Evolutionary conservation across 2,329 filamentous ascomycete species (phyloP), one percentile per base, ranked within the genome.

Genomic region (Ophiosphaerella narmari): DNA sequence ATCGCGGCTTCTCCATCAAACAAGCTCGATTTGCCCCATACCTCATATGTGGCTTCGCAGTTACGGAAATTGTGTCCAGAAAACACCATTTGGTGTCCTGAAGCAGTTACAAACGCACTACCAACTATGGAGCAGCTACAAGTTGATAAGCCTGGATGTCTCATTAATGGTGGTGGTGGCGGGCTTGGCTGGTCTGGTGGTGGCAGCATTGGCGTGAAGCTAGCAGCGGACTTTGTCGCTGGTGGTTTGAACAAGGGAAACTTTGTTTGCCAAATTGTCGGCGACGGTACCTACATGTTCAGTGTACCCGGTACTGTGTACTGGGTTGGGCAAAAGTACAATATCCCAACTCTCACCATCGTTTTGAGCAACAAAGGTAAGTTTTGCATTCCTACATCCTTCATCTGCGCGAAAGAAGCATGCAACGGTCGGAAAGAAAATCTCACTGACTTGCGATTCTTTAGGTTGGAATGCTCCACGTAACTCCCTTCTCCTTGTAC

Each of bases 131-230:
- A 94, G 58, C 88, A 91, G 57, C 75, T 94, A 6, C 85, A 86
- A 61, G 81, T 84, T 2, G 85, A 80, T 0, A 65, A 84, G 0
- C 89, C 89, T 0, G 88, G 88, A 0, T 85, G 83, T 0, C 91
- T 87, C 87, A 84, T 93, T 63, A 92, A 91, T 69, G 92, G 89
- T 66, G 89, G 89, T 1, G 89, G 87, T 0, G 89, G 88, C 13
- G 90, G 90, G 2, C 83, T 93, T 0, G 89, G 89, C 2, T 93
- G 89, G 89, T 89, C 85, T 9, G 89, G 89, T 12, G 89, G 90
- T 12, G 89, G 62, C 23, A 86, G 87, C 0, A 71, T 93, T 3
- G 90, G 89, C 2, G 86, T 92, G 65, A 91, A 92, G 67, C 80
- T 93, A 7, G 90, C 88, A 0, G 78, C 80, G 0, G 81, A 86